Percentiles rank a stretch among this genome's conserved stretches.
Evolutionary conservation across 2,329 filamentous ascomycete species (phyloP).

Genomic region (Aspergillus brasiliensis): DNA sequence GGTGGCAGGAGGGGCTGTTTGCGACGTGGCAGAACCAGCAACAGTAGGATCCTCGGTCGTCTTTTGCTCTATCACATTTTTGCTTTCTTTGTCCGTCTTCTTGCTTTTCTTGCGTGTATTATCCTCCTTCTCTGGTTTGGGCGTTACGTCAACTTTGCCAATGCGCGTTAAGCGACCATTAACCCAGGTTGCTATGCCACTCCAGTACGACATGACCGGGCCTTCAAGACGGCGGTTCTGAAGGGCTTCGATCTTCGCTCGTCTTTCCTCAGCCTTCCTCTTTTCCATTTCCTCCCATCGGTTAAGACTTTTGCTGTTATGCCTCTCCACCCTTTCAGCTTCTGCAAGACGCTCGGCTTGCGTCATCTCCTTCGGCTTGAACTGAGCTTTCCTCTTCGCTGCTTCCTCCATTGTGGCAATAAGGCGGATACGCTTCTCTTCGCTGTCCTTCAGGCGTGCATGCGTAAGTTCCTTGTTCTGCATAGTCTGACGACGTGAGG

Average conservation of each 20-base stretch:
- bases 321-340: slow-evolving; percentile 78
- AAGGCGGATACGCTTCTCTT: slow-evolving; percentile 49
- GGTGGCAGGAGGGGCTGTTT: slow-evolving; percentile 8
- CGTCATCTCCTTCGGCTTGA: slow-evolving; percentile 79
- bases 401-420: slow-evolving; percentile 63
- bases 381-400: slow-evolving; percentile 65
- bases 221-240: slow-evolving; percentile 85
- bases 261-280: slow-evolving; percentile 79
- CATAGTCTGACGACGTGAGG: slow-evolving; percentile 64
- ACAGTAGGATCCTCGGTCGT: slow-evolving; percentile 13
- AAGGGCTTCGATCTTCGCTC: slow-evolving; percentile 80
- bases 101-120: slow-evolving; percentile 45
- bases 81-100: slow-evolving; percentile 33
- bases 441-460: slow-evolving; percentile 51
- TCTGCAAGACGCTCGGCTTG: slow-evolving; percentile 83
- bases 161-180: slow-evolving; percentile 73
- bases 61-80: slow-evolving; percentile 25
- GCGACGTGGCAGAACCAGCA: slow-evolving; percentile 12
- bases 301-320: slow-evolving; percentile 87
- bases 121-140: slow-evolving; percentile 48
- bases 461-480: slow-evolving; percentile 63
- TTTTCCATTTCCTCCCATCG: slow-evolving; percentile 94
- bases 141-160: slow-evolving; percentile 60
- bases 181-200: slow-evolving; percentile 81
- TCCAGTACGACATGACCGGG: slow-evolving; percentile 90